Evolutionary conservation across 164 flowering plant species (phyloP), one percentile per base, ranked within the genome.

Genomic region (Sedum album): DNA sequence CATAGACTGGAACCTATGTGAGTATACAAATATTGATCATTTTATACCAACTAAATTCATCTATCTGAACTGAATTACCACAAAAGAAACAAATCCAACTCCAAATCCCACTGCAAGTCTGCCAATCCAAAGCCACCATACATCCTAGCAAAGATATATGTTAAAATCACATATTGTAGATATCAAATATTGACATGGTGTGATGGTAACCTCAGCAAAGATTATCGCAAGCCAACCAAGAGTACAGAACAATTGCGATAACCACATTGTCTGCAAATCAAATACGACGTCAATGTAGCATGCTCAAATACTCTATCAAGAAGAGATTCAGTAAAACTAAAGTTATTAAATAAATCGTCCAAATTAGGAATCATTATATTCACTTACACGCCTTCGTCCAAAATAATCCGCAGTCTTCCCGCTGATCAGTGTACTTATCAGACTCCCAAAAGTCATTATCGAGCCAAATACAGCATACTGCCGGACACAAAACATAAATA

Each of bases 1-100:
- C 72, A 64, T 82, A 85, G 13, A 85, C 76, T 7, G 89, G 87
- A 35, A 79, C 87, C 89, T 83, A 71, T 51, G 33, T 2, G 15
- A 2, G 11, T 1, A 14, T 18, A 66, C 20, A 4, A 25, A 15
- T 38, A 10, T 66, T 39, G 68, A 25, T 18, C 15, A 36, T 11
- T 4, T 26, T 3, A 14, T 4, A 64, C 17, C 5, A 1, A 8
- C 36, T 60, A 31, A 60, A 61, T 1, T 9, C 33, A 61, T 35
- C 38, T 3, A 35, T 35, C 38, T n/a, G n/a, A n/a, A 61, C 1
- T 13, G 8, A 72, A 38, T 70, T 75, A 84, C 85, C 83, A 74
- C 82, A 71, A 78, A 84, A 30, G 78, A 72, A 31, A 71, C 23
- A 63, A 82, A 26, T 20, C 88, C 88, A 33, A 75, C 55, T 41